Base-by-base conservation (phyloP, 495 filamentous ascomycete species). In the Tricharina praecox region DNA sequence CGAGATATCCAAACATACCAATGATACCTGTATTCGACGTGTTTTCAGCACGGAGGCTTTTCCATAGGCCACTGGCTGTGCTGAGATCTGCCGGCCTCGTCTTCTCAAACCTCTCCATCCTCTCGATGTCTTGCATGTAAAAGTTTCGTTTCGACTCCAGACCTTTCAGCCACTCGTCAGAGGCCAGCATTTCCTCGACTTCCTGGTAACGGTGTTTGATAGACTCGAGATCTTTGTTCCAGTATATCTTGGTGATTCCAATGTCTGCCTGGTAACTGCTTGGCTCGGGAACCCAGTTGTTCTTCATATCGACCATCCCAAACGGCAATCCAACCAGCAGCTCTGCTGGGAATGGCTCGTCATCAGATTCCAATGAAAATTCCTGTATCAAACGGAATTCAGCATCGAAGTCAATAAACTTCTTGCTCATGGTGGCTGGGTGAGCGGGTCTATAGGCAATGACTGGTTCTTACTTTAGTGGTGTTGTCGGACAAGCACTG, bases 81-180 rank as follows among this genome's bases (percentile, higher is more conserved):
- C 13, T 26, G 1, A 43, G 7, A 11, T 43, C 21, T 25, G 40
- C 11, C 20, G 28, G 21, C 25, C 43, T 25, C 11, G 39, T 24
- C n/a, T 30, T 62, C 45, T 79, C 76, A 71, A 76, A 86, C 43
- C 71, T 74, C 56, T 85, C 82, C 75, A 81, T 85, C 23, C 76
- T 73, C 18, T 68, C 64, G 16, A 73, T 66, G 52, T 82, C 75
- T 20, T 66, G 63, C 30, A 70, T 68, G 15, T 65, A 46, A 24
- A 73, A 66, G 48, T 70, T 72, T n/a, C 79, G 76, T 47, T 71
- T 69, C 9, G 50, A 61, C 33, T 71, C 70, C 2, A 86, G 69
- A 10, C 81, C 80, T 61, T 83, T 85, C 4, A 76, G 61, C 81
- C 82, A 87, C 59, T 84, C 80, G 37, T 78, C 76, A 15, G 70